phyloP scores from a whole-genome alignment of 75 land plant species.

The Chamaecyparis obtusa region DNA sequence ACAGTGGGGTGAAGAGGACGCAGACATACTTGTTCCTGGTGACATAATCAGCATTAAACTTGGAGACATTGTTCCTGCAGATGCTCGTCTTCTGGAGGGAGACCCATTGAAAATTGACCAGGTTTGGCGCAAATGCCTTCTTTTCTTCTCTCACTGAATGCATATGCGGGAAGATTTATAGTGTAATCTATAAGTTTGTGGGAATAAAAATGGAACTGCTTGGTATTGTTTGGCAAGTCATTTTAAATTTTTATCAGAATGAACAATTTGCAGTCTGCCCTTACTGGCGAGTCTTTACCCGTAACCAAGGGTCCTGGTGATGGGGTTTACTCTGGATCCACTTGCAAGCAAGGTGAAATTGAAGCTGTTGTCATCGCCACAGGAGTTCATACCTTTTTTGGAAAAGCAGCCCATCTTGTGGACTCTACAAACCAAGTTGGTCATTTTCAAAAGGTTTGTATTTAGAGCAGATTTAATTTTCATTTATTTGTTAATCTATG shows the following conservation, averaged over 20 bases:
- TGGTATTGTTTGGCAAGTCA: neutral
- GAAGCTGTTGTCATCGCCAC: slow-evolving; percentile 96
- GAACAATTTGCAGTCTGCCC: slow-evolving; percentile 66
- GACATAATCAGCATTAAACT: slow-evolving; percentile 90
- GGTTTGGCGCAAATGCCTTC: slow-evolving; percentile 28
- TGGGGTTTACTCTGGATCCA: slow-evolving; percentile 86
- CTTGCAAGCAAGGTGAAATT: slow-evolving; percentile 92
- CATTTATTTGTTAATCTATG: neutral
- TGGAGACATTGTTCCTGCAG: slow-evolving; percentile 97
- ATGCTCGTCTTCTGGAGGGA: slow-evolving; percentile 93
- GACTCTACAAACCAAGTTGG: slow-evolving; percentile 91
- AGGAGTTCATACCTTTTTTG: slow-evolving; percentile 93
- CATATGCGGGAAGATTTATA: neutral
- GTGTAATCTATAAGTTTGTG: neutral
- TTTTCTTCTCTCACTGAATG: no score
- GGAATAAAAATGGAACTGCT: neutral
- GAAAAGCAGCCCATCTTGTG: slow-evolving; percentile 97
- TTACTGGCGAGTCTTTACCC: slow-evolving; percentile 91
- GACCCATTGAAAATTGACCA: slow-evolving; percentile 96
- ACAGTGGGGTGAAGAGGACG: slow-evolving; percentile 83
- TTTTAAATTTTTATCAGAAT: neutral
- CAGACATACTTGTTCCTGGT: slow-evolving; percentile 84
- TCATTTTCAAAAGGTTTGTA: slow-evolving; percentile 83
- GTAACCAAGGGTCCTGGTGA: slow-evolving; percentile 94
- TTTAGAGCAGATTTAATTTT: neutral